Evolutionary conservation across 129 eudicot genomes (phyloP), one percentile per base, ranked within the genome.

Genomic region (Gnaphalium uliginosum): DNA sequence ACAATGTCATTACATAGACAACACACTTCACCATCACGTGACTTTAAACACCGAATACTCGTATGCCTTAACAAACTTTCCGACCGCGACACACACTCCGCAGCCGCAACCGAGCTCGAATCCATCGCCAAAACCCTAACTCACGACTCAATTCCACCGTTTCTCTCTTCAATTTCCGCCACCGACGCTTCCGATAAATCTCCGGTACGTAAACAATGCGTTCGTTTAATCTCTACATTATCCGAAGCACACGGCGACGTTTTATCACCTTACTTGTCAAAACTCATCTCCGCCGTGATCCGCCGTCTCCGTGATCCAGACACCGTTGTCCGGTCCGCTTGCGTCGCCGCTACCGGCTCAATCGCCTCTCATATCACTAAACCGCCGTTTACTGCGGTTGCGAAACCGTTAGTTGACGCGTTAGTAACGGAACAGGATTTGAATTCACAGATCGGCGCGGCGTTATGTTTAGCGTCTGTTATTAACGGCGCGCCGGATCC

Each of bases 51-150:
- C 51, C 84, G 87, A 23, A 87, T 87, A 2, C 90, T 87, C 81
- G 70, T 82, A 2, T 86, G 87, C 82, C 88, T 92, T 78, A 83
- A 84, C 82, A 86, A 87, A 57, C 94, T 92, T 13, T 84, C 98
- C 32, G 98, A 92, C 83, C 81, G 94, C 2, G 98, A 92, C 66
- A 92, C 98, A 1, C 93, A 87, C 83, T 50, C 92, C 37, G 81
- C 88, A 19, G 96, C 98, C 5, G 91, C 89, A 18, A 48, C 76
- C 0, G 98, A 92, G 78, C 96, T 92, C 35, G 90, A 89, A 14
- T 78, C 90, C 63, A 92, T 92, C 62, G 89, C 91, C 53, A 87
- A 68, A 74, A 72, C 82, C 22, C 82, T 92, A 15, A 23, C 81
- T 21, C 61, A 78, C 68, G 86, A 82, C 50, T 65, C 92, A 3